These are phyloP conservation scores for Auriscalpium orientale DNA, from an alignment of 768 basidiomycete species.

Conservation along the genomic window DNA sequence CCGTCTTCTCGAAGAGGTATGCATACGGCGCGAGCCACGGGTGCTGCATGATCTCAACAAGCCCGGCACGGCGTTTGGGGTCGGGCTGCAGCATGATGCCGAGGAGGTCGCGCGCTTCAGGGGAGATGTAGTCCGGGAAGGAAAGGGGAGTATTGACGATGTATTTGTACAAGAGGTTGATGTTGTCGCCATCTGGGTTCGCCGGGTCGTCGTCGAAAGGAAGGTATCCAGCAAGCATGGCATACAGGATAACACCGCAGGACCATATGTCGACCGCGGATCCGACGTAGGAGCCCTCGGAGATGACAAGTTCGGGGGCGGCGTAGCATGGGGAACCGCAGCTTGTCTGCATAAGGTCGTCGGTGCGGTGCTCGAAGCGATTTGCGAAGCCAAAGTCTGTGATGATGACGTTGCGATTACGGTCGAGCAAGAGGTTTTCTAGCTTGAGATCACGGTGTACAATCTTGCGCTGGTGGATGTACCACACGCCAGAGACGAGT, in stretches of 20 bases:
- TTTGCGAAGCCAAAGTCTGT: constrained; percentile 99
- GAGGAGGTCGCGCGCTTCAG: constrained; percentile 76
- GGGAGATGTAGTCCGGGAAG: constrained; percentile 93
- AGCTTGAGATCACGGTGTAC: constrained; percentile 99
- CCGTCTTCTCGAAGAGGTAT: constrained; percentile 54
- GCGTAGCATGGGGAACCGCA: constrained; percentile 98
- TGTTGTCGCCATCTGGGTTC: constrained; percentile 99
- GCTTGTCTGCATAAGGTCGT: constrained; percentile 97
- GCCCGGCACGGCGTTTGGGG: constrained; percentile 68
- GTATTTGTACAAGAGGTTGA: constrained; percentile 96
- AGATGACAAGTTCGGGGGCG: constrained; percentile 95
- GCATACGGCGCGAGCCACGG: constrained; percentile 73
- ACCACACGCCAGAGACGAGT: constrained; percentile 97
- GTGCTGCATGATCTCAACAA: constrained; percentile 78
- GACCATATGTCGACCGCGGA: constrained; percentile 98
- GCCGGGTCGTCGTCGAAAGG: constrained; percentile 99
- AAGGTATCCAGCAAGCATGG: constrained; percentile 96
- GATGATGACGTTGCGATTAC: constrained; percentile 97
- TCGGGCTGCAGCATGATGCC: constrained; percentile 93
- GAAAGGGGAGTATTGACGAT: constrained; percentile 95
- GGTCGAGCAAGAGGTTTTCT: constrained; percentile 94
- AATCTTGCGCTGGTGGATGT: constrained; percentile 98
- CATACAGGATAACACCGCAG: constrained; percentile 92
- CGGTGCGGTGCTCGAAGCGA: constrained; percentile 84
- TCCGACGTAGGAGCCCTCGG: constrained; percentile 93